Conservation (phyloP, 164 flowering plant genomes). For the Nelumbo lutea region DNA sequence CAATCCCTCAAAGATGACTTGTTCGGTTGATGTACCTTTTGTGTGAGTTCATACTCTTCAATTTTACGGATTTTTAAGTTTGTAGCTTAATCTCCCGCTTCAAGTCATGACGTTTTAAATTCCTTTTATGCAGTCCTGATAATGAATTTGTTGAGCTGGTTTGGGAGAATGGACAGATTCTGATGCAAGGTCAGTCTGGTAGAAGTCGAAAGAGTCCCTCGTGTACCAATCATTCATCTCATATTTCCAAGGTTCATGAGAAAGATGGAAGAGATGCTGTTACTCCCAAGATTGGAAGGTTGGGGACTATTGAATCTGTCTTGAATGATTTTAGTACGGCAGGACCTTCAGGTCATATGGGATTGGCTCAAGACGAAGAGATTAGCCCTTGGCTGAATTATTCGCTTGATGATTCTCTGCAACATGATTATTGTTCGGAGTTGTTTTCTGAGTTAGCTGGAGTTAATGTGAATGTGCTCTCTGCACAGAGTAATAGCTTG, state of each 20-base stretch:
- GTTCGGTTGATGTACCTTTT: conserved; percentile 35
- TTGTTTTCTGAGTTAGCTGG: conserved; percentile 60
- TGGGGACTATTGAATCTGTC: conserved; percentile 29
- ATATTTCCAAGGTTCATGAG: conserved; percentile 22
- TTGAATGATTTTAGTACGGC: conserved; percentile 38
- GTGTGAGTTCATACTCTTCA: conserved; percentile 31
- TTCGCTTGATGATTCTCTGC: conserved; percentile 44
- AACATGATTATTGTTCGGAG: conserved; percentile 47
- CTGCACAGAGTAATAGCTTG: conserved; percentile 27
- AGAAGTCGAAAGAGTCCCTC: conserved; percentile 36
- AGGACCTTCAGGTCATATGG: conserved; percentile 37
- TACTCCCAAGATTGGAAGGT: conserved; percentile 31
- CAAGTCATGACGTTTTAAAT: neutral
- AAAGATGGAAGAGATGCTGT: conserved; percentile 30
- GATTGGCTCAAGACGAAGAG: conserved; percentile 60
- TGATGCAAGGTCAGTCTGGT: conserved; percentile 66
- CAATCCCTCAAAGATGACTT: conserved; percentile 27
- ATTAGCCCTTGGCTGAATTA: conserved; percentile 64
- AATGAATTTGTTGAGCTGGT: conserved; percentile 64
- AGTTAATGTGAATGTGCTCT: conserved; percentile 35
- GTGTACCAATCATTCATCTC: conserved; percentile 20
- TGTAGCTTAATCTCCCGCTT: neutral
- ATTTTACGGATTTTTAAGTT: no score
- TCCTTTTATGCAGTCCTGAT: conserved; percentile 46
- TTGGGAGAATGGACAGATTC: conserved; percentile 83